Evolutionary conservation across 116 monocot species (phyloP).

Genomic region (Posidonia oceanica): DNA sequence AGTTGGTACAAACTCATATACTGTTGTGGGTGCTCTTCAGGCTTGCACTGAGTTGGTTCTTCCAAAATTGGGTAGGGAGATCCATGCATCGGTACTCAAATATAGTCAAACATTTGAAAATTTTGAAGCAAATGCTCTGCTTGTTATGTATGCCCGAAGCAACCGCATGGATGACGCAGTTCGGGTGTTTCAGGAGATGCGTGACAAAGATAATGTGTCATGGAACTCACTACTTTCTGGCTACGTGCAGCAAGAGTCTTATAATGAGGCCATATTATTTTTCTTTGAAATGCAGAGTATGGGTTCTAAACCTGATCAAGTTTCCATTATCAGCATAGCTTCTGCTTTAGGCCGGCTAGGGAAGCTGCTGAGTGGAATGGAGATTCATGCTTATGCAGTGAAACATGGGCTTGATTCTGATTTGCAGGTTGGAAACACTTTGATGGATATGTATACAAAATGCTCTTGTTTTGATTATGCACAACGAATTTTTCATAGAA

Average conservation of each 20-base stretch:
- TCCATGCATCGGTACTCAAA: constrained; percentile 57
- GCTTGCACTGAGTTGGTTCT: constrained; percentile 58
- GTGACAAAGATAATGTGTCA: constrained; percentile 51
- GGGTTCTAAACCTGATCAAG: constrained; percentile 43
- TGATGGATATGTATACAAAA: constrained; percentile 84
- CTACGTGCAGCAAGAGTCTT: constrained; percentile 51
- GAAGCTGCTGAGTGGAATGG: constrained; percentile 36
- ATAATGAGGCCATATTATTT: constrained; percentile 30
- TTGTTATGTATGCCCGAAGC: constrained; percentile 65
- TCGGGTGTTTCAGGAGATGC: constrained; percentile 38
- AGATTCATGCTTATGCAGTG: constrained; percentile 75
- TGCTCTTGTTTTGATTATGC: constrained; percentile 37
- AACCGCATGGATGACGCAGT: constrained; percentile 31
- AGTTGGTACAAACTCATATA: constrained; percentile 52
- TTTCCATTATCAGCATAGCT: constrained; percentile 50
- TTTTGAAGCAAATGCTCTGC: constrained; percentile 58
- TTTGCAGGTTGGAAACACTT: constrained; percentile 58
- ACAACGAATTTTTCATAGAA: constrained; percentile 31
- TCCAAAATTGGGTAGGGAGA: constrained; percentile 47
- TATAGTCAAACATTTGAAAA: constrained; percentile 18
- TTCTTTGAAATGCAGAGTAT: constrained; percentile 34
- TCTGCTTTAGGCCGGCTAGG: constrained; percentile 51
- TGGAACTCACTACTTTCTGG: constrained; percentile 91
- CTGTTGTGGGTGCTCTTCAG: constrained; percentile 61
- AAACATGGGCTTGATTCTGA: constrained; percentile 45